Percentiles rank a stretch among this genome's conserved stretches.
Evolutionary conservation across 2,329 filamentous ascomycete species (phyloP).

Genomic region (Calonectria fujianensis): DNA sequence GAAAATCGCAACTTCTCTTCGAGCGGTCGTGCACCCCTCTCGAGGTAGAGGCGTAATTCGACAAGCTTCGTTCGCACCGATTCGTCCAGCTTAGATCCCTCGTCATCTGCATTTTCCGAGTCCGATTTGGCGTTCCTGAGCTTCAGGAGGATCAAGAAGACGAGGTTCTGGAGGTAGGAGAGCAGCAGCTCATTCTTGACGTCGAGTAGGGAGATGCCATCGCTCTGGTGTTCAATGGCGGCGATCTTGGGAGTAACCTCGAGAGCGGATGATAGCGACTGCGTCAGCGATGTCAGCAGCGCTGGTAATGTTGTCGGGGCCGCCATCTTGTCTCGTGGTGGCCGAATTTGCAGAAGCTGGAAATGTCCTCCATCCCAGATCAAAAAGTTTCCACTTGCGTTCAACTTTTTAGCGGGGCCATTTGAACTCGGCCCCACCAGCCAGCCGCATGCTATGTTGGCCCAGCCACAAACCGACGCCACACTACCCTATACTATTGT

Average conservation of each 20-base stretch:
- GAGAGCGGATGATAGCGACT: slow-evolving; percentile 77
- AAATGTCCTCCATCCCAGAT: slow-evolving; percentile 33
- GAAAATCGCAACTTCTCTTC: slow-evolving; percentile 96
- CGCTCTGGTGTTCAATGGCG: slow-evolving; percentile 82
- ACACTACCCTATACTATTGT: neutral
- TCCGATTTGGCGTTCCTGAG: slow-evolving; percentile 74
- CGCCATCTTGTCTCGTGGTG: slow-evolving; percentile 64
- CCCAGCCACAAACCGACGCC: slow-evolving; percentile 14
- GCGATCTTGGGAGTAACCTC: slow-evolving; percentile 79
- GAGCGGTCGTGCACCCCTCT: slow-evolving; percentile 92
- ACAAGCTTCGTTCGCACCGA: slow-evolving; percentile 90
- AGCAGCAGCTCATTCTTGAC: slow-evolving; percentile 98
- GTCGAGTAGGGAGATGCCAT: slow-evolving; percentile 95
- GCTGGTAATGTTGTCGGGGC: slow-evolving; percentile 69
- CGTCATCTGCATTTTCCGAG: slow-evolving; percentile 53
- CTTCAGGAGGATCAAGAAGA: slow-evolving; percentile 89
- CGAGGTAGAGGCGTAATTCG: slow-evolving; percentile 92
- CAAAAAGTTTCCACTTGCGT: slow-evolving; percentile 53
- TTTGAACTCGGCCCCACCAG: slow-evolving; percentile 26
- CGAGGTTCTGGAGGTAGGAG: slow-evolving; percentile 95
- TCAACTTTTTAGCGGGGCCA: slow-evolving; percentile 58
- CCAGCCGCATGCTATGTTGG: slow-evolving; percentile 4
- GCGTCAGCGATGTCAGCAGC: slow-evolving; percentile 72
- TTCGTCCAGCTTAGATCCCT: slow-evolving; percentile 71
- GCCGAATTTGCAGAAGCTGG: slow-evolving; percentile 42